Conservation (phyloP, 208 protist species). For the Crithidia brevicula region DNA sequence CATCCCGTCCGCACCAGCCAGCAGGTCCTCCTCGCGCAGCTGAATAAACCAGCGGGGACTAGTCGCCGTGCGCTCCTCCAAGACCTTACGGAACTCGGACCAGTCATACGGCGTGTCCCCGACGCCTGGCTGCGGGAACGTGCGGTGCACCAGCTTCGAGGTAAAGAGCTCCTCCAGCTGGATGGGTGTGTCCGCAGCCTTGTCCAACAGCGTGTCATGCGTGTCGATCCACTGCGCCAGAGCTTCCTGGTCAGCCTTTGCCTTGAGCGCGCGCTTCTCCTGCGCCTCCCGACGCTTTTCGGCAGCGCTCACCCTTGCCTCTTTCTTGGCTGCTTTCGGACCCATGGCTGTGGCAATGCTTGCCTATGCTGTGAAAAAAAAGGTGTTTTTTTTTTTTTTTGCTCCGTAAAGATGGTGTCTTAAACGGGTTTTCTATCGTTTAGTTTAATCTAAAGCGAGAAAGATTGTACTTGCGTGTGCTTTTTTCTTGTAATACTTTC, state of each 20-base stretch:
- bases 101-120: conserved; percentile 72
- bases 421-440: neutral
- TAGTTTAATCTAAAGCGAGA: neutral
- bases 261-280: conserved; percentile 36
- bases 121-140: conserved; percentile 37
- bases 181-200: conserved; percentile 36
- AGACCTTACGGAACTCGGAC: conserved; percentile 55
- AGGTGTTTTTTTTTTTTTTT: conserved; percentile 10
- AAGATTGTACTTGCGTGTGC: too few species aligned
- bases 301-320: conserved; percentile 17
- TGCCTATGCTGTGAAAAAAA: neutral
- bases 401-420: too few species aligned
- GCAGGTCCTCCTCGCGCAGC: conserved; percentile 84
- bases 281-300: conserved; percentile 27
- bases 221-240: conserved; percentile 57
- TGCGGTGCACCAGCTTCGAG: conserved; percentile 56
- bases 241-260: conserved; percentile 31
- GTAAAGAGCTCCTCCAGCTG: conserved; percentile 59
- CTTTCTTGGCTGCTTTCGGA: conserved; percentile 35
- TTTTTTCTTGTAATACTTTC: too few species aligned
- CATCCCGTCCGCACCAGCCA: conserved; percentile 69
- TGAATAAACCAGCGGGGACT: conserved; percentile 90
- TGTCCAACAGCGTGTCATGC: conserved; percentile 70
- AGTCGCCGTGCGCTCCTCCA: conserved; percentile 51
- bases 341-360: conserved; percentile 22